phyloP scores from a whole-genome alignment of 2,329 filamentous ascomycete genomes.

The Dactylellina parvicollis region DNA sequence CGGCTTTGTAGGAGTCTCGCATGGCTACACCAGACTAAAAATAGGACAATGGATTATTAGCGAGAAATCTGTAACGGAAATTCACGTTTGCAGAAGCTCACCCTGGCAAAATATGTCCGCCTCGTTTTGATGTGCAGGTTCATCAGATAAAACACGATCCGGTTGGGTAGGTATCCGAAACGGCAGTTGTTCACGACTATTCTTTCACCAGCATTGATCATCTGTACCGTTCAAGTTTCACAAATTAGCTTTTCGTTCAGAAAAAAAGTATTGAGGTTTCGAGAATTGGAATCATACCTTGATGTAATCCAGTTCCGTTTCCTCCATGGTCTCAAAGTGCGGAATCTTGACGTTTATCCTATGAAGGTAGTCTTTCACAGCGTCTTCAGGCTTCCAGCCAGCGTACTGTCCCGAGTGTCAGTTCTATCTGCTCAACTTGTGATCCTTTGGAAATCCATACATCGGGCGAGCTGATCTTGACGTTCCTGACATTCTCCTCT shows the following conservation, averaged over 20 bases:
- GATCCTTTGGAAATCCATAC: constrained; percentile 65
- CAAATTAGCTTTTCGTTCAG: not conserved
- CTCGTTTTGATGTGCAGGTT: constrained; percentile 97
- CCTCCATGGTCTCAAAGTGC: constrained; percentile 95
- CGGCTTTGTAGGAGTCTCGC: constrained; percentile 91
- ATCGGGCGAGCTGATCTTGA: constrained; percentile 97
- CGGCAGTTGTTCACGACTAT: constrained; percentile 97
- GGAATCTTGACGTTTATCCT: constrained; percentile 93
- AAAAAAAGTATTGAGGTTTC: not conserved
- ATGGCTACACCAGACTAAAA: constrained; percentile 77
- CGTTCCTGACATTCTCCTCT: constrained; percentile 93
- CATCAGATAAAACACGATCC: constrained; percentile 97
- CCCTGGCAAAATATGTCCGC: constrained; percentile 89
- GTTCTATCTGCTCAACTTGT: not conserved
- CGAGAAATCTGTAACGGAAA: not conserved
- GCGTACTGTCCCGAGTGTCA: constrained; percentile 70
- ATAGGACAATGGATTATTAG: constrained; percentile 37
- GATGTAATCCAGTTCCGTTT: constrained; percentile 93
- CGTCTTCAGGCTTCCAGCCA: constrained; percentile 90
- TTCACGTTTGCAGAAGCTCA: constrained; percentile 56
- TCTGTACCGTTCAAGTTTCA: constrained; percentile 62
- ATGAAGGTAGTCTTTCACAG: constrained; percentile 87
- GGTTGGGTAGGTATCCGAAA: constrained; percentile 94
- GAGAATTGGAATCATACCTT: constrained; percentile 65
- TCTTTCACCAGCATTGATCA: constrained; percentile 95